phyloP scores from a whole-genome alignment of 1,139 yeast genomes.

The Diutina ranongensis region DNA sequence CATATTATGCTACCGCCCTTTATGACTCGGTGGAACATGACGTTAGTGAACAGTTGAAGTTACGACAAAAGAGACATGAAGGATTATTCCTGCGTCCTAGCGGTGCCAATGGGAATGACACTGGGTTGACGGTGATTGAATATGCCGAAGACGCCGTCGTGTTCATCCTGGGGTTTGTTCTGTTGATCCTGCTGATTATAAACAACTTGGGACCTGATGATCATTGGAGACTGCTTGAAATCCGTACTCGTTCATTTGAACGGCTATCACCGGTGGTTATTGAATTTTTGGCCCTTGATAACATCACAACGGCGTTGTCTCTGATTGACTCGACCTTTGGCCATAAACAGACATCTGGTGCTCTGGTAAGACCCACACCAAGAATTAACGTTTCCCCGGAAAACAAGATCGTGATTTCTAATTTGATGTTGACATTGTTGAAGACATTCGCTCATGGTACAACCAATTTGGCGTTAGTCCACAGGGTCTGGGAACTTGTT shows the following conservation, averaged over 20 bases:
- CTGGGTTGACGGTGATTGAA: conserved; percentile 23
- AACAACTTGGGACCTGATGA: background rate
- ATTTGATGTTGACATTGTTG: conserved; percentile 29
- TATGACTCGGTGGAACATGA: conserved; percentile 30
- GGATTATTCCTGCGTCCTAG: conserved; percentile 19
- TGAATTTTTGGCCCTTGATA: conserved; percentile 31
- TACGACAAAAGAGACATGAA: conserved; percentile 28
- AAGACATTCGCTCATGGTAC: conserved; percentile 36
- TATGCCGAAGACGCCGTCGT: conserved; percentile 76
- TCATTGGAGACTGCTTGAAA: background rate
- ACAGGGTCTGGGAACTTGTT: conserved; percentile 53
- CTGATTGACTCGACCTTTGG: background rate
- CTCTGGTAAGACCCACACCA: background rate
- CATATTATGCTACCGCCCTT: conserved; percentile 43
- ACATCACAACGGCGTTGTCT: conserved; percentile 16
- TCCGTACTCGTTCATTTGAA: conserved; percentile 15
- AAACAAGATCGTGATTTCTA: conserved; percentile 25
- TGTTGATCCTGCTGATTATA: conserved; percentile 25
- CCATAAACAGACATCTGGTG: background rate
- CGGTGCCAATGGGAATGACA: conserved; percentile 7
- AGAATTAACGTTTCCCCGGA: conserved; percentile 10
- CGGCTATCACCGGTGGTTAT: conserved; percentile 26
- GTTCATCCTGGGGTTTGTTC: conserved; percentile 60
- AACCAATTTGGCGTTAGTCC: conserved; percentile 21
- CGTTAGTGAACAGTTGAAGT: conserved; percentile 19